A percentile compares a stretch with the other conserved stretches of the same genome.
These are phyloP conservation scores for Lonicera japonica DNA, from an alignment of 129 eudicot species.

Conservation along the genomic window DNA sequence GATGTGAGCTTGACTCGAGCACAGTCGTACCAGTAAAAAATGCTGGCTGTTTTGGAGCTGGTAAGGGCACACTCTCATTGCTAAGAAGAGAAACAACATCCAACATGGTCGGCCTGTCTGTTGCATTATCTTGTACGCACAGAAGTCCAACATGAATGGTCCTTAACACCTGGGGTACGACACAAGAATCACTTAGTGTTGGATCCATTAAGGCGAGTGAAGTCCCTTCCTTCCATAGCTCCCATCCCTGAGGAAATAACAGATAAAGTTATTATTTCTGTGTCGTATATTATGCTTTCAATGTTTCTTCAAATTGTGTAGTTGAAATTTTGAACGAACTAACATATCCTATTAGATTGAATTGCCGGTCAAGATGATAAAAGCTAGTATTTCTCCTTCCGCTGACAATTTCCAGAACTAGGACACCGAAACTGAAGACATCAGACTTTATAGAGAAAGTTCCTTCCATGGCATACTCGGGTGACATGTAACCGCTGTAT, in stretches of 20 bases:
- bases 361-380: slow-evolving; percentile 19
- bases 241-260: slow-evolving; percentile 27
- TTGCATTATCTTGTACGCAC: slow-evolving; percentile 38
- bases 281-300: neutral
- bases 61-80: slow-evolving; percentile 21
- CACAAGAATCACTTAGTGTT: slow-evolving; percentile 4
- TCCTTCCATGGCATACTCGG: slow-evolving; percentile 35
- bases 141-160: slow-evolving; percentile 28
- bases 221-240: slow-evolving; percentile 17
- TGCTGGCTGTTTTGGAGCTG: slow-evolving; percentile 11
- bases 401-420: slow-evolving; percentile 29
- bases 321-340: neutral
- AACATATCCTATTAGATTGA: slow-evolving; percentile 27
- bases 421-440: slow-evolving; percentile 34
- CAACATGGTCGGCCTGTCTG: slow-evolving; percentile 40
- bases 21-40: slow-evolving; percentile 14
- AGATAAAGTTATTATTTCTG: neutral
- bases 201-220: slow-evolving; percentile 23
- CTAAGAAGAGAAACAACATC: slow-evolving; percentile 32
- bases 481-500: slow-evolving; percentile 37
- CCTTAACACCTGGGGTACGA: slow-evolving; percentile 14
- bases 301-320: neutral
- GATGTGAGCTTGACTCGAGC: neutral
- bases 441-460: slow-evolving; percentile 30
- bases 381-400: slow-evolving; percentile 28